phyloP scores from a whole-genome alignment of 768 basidiomycete species.

The Psilocybe cubensis region DNA sequence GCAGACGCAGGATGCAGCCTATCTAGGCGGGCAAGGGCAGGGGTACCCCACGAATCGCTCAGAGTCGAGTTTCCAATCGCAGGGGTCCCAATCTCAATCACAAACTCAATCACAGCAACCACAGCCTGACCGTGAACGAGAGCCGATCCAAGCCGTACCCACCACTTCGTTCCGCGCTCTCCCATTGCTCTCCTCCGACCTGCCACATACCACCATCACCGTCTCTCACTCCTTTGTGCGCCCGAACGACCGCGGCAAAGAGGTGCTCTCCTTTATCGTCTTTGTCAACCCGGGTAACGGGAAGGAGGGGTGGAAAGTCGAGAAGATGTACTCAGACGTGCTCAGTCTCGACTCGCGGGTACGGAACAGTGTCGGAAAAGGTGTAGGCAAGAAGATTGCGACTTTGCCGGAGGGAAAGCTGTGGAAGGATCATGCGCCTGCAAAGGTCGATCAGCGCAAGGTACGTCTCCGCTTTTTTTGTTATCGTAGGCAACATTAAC shows the following conservation, averaged over 20 bases:
- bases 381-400: conserved; percentile 76
- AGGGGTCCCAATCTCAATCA: conserved; percentile 4
- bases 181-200: conserved; percentile 70
- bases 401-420: conserved; percentile 88
- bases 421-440: conserved; percentile 97
- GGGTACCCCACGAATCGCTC: conserved; percentile 9
- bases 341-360: conserved; percentile 84
- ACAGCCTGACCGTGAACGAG: too few species aligned
- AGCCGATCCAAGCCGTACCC: conserved; percentile 27
- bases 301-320: conserved; percentile 81
- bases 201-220: conserved; percentile 68
- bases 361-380: conserved; percentile 66
- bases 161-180: conserved; percentile 69
- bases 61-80: conserved; percentile 18
- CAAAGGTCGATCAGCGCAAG: conserved; percentile 95
- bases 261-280: conserved; percentile 89
- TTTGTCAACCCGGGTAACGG: conserved; percentile 70
- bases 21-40: conserved; percentile 15
- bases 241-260: conserved; percentile 89
- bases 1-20: neutral
- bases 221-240: conserved; percentile 86
- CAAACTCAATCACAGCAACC: neutral
- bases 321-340: conserved; percentile 94
- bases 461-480: conserved; percentile 44
- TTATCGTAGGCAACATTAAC: too few species aligned